Evolutionary conservation across 1,284 basidiomycete species (phyloP), one percentile per base, ranked within the genome.

Genomic region (Irpex sp.): DNA sequence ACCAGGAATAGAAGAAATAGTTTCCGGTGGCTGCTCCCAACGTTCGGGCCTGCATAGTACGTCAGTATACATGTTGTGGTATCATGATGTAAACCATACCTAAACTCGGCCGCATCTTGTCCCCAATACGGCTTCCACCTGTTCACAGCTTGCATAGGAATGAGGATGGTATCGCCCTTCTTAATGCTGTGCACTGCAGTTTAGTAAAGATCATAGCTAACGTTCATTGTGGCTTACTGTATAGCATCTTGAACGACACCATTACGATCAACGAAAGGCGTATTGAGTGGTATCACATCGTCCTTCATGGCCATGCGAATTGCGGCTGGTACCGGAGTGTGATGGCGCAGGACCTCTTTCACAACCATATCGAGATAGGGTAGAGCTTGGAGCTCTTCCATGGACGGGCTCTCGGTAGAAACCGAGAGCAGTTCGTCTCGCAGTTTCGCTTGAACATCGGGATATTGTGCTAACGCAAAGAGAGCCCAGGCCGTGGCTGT

Each of bases 291-390:
- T 20, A 85, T 79, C 6, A 78, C 72, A 42, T 90, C 88, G 71
- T 94, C 91, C 64, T 86, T 81, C 54, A 76, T 78, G 0, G 86
- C 85, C 10, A 86, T 80, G 4, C 94, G 87, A 22, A 86, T 77
- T 0, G 90, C 89, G 1, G 76, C 78, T 0, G 89, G 82, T 0
- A 94, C 91, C 2, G 94, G 93, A 0, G 90, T 75, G 74, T 92
- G 85, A 10, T 95, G 74, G 10, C 95, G 87, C 44, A 97, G 82
- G 0, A 86, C 85, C 80, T 97, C 96, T 38, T 91, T 88, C 3
- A 94, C 84, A 15, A 95, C 90, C 22, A 83, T 81, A 72, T 93
- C 91, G 18, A 93, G 88, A 75, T 92, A 92, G 2, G 87, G 86
- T 10, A 93, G 82, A 1, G 84, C 79, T 70, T 87, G 86, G n/a